Conservation (phyloP, 2,329 filamentous ascomycete species). For the Aspergillus sclerotialis region DNA sequence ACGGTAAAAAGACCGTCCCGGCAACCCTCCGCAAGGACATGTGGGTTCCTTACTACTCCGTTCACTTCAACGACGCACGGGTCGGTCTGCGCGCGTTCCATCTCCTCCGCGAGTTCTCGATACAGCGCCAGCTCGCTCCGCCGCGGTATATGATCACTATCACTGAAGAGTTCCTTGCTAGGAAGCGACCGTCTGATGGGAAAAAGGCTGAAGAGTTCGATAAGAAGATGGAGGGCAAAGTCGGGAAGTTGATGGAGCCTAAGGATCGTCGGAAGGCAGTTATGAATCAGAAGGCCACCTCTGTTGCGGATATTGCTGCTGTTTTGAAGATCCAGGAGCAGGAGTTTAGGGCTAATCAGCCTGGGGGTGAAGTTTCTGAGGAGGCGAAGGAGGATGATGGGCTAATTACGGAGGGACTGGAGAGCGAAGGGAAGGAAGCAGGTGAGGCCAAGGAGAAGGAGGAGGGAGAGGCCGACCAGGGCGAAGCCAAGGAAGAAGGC, state of each 20-base stretch:
- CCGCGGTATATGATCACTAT: conserved; percentile 37
- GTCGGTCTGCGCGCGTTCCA: conserved; percentile 51
- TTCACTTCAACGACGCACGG: conserved; percentile 46
- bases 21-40: conserved; percentile 53
- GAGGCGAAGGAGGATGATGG: conserved; percentile 26
- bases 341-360: conserved; percentile 14
- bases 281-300: conserved; percentile 60
- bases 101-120: conserved; percentile 54
- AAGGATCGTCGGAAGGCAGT: conserved; percentile 45
- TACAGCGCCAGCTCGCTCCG: conserved; percentile 51
- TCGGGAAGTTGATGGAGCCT: conserved; percentile 40
- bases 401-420: conserved; percentile 22
- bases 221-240: conserved; percentile 32
- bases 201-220: conserved; percentile 35
- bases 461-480: conserved; percentile 16
- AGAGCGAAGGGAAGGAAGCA: conserved; percentile 20
- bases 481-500: conserved; percentile 19
- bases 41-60: conserved; percentile 54
- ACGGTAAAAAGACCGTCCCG: conserved; percentile 58
- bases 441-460: conserved; percentile 15
- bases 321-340: conserved; percentile 46
- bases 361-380: conserved; percentile 24
- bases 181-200: conserved; percentile 31
- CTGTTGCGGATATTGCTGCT: conserved; percentile 53
- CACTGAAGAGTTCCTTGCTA: conserved; percentile 36